phyloP scores from a whole-genome alignment of 768 basidiomycete species.

The Mrakia gelida region DNA sequence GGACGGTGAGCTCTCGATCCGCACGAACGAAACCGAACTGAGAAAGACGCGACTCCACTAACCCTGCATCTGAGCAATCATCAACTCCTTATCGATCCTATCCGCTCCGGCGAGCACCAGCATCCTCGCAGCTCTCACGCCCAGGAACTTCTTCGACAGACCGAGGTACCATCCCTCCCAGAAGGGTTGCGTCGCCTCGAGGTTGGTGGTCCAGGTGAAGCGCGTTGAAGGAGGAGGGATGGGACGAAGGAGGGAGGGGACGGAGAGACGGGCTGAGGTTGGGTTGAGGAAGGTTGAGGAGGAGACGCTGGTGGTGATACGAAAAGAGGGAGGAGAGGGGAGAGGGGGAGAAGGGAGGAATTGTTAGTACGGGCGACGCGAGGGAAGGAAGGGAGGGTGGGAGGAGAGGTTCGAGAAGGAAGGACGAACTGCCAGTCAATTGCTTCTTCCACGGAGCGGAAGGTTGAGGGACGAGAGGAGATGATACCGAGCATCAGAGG shows the following conservation, averaged over 20 bases:
- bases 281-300: slow-evolving; percentile 78
- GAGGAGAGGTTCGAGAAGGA: neutral
- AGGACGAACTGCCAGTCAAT: slow-evolving; percentile 88
- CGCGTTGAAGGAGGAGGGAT: slow-evolving; percentile 46
- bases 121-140: slow-evolving; percentile 71
- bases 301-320: slow-evolving; percentile 54
- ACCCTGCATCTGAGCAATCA: slow-evolving; percentile 95
- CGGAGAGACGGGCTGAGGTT: slow-evolving; percentile 78
- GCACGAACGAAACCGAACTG: neutral
- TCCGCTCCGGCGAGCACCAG: slow-evolving; percentile 91
- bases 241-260: slow-evolving; percentile 69
- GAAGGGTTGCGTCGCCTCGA: slow-evolving; percentile 77
- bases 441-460: slow-evolving; percentile 74
- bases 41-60: neutral
- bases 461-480: slow-evolving; percentile 77
- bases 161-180: slow-evolving; percentile 91
- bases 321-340: neutral
- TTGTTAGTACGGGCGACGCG: neutral
- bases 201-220: slow-evolving; percentile 71
- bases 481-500: slow-evolving; percentile 87
- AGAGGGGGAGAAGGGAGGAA: neutral
- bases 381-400: slow-evolving; percentile 29
- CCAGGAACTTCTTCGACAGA: slow-evolving; percentile 73
- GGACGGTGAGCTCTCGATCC: neutral
- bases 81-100: slow-evolving; percentile 82